phyloP scores from a whole-genome alignment of 768 basidiomycete genomes.

The Dictyophora rubrovolvata region DNA sequence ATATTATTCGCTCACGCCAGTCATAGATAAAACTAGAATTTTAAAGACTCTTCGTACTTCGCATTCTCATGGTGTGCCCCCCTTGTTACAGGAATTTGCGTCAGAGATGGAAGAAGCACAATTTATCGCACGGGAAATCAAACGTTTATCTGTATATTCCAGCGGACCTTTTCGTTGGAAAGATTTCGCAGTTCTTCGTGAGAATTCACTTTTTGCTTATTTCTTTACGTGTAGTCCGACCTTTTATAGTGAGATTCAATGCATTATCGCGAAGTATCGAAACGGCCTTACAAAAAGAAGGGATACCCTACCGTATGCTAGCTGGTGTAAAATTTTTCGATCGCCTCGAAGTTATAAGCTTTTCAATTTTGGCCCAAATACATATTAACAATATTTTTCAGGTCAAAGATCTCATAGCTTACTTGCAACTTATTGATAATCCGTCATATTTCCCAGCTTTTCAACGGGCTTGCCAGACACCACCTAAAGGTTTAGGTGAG shows the following conservation, averaged over 20 bases:
- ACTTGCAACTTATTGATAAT: slow-evolving; percentile 77
- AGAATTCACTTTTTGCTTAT: slow-evolving; percentile 18
- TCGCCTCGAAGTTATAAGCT: slow-evolving; percentile 48
- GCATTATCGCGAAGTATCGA: slow-evolving; percentile 71
- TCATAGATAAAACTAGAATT: slow-evolving; percentile 61
- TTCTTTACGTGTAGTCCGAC: background rate
- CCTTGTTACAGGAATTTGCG: slow-evolving; percentile 43
- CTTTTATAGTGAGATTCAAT: slow-evolving; percentile 62
- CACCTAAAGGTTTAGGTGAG: slow-evolving; percentile 63
- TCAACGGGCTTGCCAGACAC: slow-evolving; percentile 60
- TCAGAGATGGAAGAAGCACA: slow-evolving; percentile 55
- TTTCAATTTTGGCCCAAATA: background rate
- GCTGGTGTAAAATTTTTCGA: slow-evolving; percentile 85
- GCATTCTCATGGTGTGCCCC: slow-evolving; percentile 50
- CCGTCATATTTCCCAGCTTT: slow-evolving; percentile 58
- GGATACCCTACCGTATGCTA: slow-evolving; percentile 68
- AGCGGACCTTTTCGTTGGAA: slow-evolving; percentile 62
- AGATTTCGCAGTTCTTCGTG: slow-evolving; percentile 79
- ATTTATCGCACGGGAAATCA: slow-evolving; percentile 71
- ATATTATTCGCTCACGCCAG: background rate
- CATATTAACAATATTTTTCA: slow-evolving; percentile 16
- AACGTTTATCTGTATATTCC: slow-evolving; percentile 59
- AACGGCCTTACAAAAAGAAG: slow-evolving; percentile 60
- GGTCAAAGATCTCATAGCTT: slow-evolving; percentile 76
- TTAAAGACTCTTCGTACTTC: slow-evolving; percentile 63